Conservation (phyloP, 2,329 filamentous ascomycete genomes). For the Colletotrichum sublineola region DNA sequence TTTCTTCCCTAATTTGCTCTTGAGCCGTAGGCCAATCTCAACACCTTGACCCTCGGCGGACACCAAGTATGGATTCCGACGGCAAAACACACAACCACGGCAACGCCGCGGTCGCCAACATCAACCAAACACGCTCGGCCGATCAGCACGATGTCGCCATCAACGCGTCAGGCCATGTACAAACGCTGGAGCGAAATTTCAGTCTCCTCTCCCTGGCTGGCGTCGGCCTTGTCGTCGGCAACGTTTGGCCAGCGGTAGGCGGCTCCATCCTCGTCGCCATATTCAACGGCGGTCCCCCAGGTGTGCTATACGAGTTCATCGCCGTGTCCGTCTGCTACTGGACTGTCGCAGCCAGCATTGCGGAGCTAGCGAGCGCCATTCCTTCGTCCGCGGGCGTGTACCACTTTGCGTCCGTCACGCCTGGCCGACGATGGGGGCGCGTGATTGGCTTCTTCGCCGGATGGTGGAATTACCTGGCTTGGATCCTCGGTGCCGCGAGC, state of each 20-base stretch:
- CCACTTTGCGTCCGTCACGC: slow-evolving; percentile 72
- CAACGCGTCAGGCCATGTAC: slow-evolving; percentile 58
- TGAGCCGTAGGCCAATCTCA: background rate
- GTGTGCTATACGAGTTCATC: slow-evolving; percentile 72
- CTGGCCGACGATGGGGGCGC: slow-evolving; percentile 64
- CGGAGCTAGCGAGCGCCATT: slow-evolving; percentile 72
- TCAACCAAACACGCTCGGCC: slow-evolving; percentile 21
- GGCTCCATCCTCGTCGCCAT: slow-evolving; percentile 64
- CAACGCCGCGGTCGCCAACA: background rate
- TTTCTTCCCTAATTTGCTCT: background rate
- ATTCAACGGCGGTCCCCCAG: slow-evolving; percentile 72
- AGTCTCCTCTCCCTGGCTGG: slow-evolving; percentile 57
- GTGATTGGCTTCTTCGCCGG: slow-evolving; percentile 61
- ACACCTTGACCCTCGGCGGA: background rate
- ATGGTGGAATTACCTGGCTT: slow-evolving; percentile 61
- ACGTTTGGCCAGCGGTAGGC: slow-evolving; percentile 60
- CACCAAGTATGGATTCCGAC: slow-evolving; percentile 23
- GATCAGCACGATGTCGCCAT: slow-evolving; percentile 42
- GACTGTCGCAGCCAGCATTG: slow-evolving; percentile 69
- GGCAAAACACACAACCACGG: slow-evolving; percentile 4
- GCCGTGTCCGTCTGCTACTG: slow-evolving; percentile 66
- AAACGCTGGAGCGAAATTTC: slow-evolving; percentile 56
- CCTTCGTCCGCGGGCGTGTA: slow-evolving; percentile 73
- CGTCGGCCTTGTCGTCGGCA: slow-evolving; percentile 58
- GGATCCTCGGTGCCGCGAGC: slow-evolving; percentile 55